Percentiles rank a stretch among this genome's conserved stretches.
These are phyloP conservation scores for Aspergillus phoenicis DNA, from an alignment of 2,329 filamentous ascomycete genomes.

Conservation along the genomic window DNA sequence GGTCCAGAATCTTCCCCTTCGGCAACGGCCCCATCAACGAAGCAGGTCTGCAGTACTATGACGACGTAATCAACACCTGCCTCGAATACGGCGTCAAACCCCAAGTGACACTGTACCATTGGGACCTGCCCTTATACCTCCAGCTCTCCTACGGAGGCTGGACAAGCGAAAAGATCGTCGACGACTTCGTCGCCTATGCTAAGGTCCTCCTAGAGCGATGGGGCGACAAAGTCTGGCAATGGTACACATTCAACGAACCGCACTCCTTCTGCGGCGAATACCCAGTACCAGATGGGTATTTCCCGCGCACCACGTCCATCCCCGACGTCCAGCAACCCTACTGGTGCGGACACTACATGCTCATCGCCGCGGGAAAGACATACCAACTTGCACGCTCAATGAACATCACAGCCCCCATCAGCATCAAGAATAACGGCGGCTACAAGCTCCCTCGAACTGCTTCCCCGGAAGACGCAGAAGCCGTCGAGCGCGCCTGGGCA, in stretches of 20 bases:
- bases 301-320: not conserved
- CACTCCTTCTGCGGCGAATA: slow-evolving; percentile 4
- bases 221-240: slow-evolving; percentile 33
- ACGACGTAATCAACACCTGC: slow-evolving; percentile 47
- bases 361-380: not conserved
- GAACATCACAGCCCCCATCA: slow-evolving; percentile 1
- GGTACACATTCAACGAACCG: slow-evolving; percentile 40
- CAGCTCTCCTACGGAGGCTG: slow-evolving; percentile 40
- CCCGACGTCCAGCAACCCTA: not conserved
- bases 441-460: slow-evolving; percentile 1
- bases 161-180: not conserved
- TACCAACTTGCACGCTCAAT: slow-evolving; percentile 2
- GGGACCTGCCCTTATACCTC: slow-evolving; percentile 41
- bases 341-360: slow-evolving; percentile 8
- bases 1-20: slow-evolving; percentile 51
- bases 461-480: not conserved
- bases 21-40: slow-evolving; percentile 48
- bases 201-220: slow-evolving; percentile 34
- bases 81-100: slow-evolving; percentile 44
- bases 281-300: not conserved
- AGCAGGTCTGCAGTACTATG: slow-evolving; percentile 47
- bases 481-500: slow-evolving; percentile 4
- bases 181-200: slow-evolving; percentile 27
- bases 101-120: slow-evolving; percentile 46
- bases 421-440: slow-evolving; percentile 4